Conservation (phyloP, 345 rosid species). For the Passiflora organensis region DNA sequence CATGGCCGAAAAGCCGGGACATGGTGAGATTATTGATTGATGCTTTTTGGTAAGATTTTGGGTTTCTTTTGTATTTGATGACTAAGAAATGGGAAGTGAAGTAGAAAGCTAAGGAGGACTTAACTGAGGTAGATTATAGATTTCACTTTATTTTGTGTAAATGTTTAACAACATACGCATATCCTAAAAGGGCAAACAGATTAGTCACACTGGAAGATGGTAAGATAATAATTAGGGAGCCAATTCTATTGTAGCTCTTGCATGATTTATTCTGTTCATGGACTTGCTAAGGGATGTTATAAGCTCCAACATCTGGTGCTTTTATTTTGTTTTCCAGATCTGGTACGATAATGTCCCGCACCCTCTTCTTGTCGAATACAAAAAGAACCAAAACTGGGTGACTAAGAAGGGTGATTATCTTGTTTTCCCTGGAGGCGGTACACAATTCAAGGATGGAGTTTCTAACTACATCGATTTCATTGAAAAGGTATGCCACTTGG, state of each 20-base stretch:
- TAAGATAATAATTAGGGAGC: too few species aligned
- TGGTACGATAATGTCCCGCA: constrained; percentile 91
- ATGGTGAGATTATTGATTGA: constrained; percentile 70
- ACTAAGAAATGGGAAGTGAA: too few species aligned
- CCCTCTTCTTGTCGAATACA: constrained; percentile 91
- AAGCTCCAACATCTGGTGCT: background rate
- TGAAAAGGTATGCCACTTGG: constrained; percentile 39
- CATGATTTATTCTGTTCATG: background rate
- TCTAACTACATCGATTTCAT: constrained; percentile 54
- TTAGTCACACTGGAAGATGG: too few species aligned
- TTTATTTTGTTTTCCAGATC: constrained; percentile 35
- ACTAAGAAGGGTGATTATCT: constrained; percentile 55
- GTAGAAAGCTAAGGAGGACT: too few species aligned
- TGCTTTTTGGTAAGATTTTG: constrained; percentile 45
- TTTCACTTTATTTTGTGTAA: too few species aligned
- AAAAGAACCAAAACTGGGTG: constrained; percentile 93
- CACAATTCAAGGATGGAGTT: constrained; percentile 87
- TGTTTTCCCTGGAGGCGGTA: constrained; percentile 91
- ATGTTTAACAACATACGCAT: too few species aligned
- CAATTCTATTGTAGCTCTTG: too few species aligned
- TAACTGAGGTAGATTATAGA: too few species aligned
- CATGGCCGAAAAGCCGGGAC: constrained; percentile 94
- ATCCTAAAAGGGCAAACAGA: too few species aligned
- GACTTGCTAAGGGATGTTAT: background rate
- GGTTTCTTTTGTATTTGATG: constrained; percentile 2